Percentiles rank a stretch among this genome's conserved stretches.
Evolutionary conservation across 2,329 filamentous ascomycete species (phyloP).

Genomic region (Bimuria novae-zelandiae): DNA sequence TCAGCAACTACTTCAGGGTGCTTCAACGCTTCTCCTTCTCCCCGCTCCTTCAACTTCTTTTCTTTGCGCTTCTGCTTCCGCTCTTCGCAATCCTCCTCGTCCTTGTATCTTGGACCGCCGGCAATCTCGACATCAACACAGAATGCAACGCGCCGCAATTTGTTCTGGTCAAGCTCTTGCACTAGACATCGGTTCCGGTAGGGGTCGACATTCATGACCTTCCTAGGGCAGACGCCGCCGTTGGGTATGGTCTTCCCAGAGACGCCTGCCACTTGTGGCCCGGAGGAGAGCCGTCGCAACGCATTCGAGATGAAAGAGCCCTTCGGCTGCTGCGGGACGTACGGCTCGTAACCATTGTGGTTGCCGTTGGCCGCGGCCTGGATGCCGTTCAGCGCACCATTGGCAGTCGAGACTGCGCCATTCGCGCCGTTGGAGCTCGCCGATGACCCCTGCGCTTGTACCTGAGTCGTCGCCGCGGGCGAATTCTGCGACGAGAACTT

Average conservation of each 20-base stretch:
- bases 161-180: slow-evolving; percentile 76
- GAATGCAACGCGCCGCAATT: slow-evolving; percentile 87
- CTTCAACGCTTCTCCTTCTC: slow-evolving; percentile 76
- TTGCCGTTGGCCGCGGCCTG: slow-evolving; percentile 32
- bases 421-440: slow-evolving; percentile 48
- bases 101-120: slow-evolving; percentile 74
- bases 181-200: slow-evolving; percentile 79
- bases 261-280: slow-evolving; percentile 46
- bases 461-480: slow-evolving; percentile 38
- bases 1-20: slow-evolving; percentile 60
- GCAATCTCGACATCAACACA: slow-evolving; percentile 98
- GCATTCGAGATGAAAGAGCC: slow-evolving; percentile 80
- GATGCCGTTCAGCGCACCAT: slow-evolving; percentile 47
- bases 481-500: slow-evolving; percentile 74
- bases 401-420: slow-evolving; percentile 57
- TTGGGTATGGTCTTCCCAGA: slow-evolving; percentile 59
- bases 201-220: slow-evolving; percentile 81
- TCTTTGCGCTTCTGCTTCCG: slow-evolving; percentile 59
- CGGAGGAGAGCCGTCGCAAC: slow-evolving; percentile 77
- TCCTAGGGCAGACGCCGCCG: slow-evolving; percentile 77
- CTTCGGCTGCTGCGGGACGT: slow-evolving; percentile 75
- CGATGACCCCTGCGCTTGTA: slow-evolving; percentile 40
- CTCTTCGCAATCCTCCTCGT: slow-evolving; percentile 59
- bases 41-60: slow-evolving; percentile 66
- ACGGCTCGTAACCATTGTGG: slow-evolving; percentile 57